phyloP scores from a whole-genome alignment of 208 protist genomes.

The Balamuthia mandrillaris region DNA sequence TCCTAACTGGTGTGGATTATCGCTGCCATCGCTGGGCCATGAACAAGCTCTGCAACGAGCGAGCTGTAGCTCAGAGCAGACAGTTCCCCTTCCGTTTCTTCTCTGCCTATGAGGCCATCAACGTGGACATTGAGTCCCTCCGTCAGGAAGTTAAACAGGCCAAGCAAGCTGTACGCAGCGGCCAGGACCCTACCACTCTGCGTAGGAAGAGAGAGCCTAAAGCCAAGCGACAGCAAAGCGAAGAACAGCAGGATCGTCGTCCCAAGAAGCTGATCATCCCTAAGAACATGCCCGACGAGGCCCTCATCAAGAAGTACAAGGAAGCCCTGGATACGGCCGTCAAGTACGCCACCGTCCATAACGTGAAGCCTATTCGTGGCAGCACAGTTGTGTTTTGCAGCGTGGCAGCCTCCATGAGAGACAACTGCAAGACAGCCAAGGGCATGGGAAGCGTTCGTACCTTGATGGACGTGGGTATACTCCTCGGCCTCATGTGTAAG shows the following conservation, averaged over 20 bases:
- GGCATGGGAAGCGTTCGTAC: background rate
- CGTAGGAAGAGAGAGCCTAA: too few relatives aligned
- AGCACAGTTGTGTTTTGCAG: slow-evolving; percentile 67
- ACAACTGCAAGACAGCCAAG: slow-evolving; percentile 1
- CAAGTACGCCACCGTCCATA: slow-evolving; percentile 75
- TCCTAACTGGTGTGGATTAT: slow-evolving; percentile 71
- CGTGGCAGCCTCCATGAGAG: slow-evolving; percentile 38
- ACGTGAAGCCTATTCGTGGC: slow-evolving; percentile 66
- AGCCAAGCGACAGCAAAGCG: too few relatives aligned
- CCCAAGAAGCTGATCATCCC: slow-evolving; percentile 6
- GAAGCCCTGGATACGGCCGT: slow-evolving; percentile 77
- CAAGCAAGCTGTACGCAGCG: background rate
- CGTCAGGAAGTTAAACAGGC: background rate
- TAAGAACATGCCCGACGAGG: slow-evolving; percentile 22
- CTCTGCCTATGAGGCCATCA: slow-evolving; percentile 82
- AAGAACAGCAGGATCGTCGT: background rate
- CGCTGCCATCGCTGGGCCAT: slow-evolving; percentile 69
- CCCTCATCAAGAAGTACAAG: slow-evolving; percentile 65
- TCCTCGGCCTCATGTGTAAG: slow-evolving; percentile 27
- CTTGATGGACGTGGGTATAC: background rate
- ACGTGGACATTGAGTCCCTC: slow-evolving; percentile 7
- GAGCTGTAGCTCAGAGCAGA: slow-evolving; percentile 68
- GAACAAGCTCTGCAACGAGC: slow-evolving; percentile 46
- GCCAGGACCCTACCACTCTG: too few relatives aligned
- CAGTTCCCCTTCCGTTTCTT: slow-evolving; percentile 90